Conservation (phyloP, 305 asterid genomes). For the Fraxinus greggii region DNA sequence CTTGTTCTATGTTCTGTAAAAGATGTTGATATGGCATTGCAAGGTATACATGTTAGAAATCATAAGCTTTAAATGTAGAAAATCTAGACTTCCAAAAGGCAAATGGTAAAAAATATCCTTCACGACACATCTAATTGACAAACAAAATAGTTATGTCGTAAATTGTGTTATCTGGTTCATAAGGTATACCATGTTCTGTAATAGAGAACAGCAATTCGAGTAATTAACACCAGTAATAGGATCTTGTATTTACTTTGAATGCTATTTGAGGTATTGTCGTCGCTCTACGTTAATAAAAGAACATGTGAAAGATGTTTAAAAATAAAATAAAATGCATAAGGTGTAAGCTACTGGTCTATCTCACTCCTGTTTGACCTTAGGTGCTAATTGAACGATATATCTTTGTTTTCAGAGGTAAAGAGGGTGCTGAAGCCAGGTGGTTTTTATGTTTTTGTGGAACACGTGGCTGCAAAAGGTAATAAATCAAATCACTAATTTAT, state of each 20-base stretch:
- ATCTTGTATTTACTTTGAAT: background rate
- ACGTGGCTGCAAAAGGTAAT: constrained; percentile 85
- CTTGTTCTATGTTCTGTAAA: constrained; percentile 83
- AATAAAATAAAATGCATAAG: background rate
- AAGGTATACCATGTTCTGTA: background rate
- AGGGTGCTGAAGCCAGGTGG: constrained; percentile 97
- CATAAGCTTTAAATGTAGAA: background rate
- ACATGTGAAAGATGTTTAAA: background rate
- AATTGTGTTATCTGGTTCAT: background rate
- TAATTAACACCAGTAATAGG: background rate
- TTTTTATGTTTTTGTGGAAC: constrained; percentile 73
- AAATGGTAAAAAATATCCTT: background rate
- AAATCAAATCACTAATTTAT: background rate
- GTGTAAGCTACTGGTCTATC: background rate
- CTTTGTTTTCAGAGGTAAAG: constrained; percentile 52
- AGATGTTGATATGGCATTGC: constrained; percentile 65
- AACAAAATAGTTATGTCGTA: background rate
- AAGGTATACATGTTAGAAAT: constrained; percentile 43
- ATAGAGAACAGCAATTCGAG: background rate
- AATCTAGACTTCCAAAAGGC: background rate
- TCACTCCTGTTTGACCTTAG: background rate
- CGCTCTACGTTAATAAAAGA: background rate
- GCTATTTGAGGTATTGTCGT: background rate
- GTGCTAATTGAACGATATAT: constrained; percentile 9
- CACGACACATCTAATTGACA: background rate